Percentiles rank a stretch among this genome's conserved stretches.
phyloP scores from a whole-genome alignment of 371 early-diverging fungal species.

The Mucor racemosus region DNA sequence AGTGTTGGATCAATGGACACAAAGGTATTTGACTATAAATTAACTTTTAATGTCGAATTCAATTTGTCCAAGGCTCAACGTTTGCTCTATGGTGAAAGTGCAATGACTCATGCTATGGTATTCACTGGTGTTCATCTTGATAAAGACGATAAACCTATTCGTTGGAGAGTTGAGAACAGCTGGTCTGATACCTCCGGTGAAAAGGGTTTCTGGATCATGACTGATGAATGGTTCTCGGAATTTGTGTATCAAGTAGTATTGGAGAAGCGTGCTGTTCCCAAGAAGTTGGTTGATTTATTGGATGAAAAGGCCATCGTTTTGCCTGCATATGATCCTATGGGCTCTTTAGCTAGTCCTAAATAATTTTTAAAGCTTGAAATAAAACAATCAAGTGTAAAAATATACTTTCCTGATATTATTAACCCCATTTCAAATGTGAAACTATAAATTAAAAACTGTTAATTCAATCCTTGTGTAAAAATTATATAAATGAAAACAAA shows the following conservation, averaged over 20 bases:
- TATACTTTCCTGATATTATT: too few relatives aligned
- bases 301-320: slow-evolving; percentile 68
- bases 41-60: slow-evolving; percentile 71
- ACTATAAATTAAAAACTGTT: too few relatives aligned
- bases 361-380: not conserved
- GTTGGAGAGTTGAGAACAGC: slow-evolving; percentile 85
- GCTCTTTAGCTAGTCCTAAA: slow-evolving; percentile 54
- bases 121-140: slow-evolving; percentile 84
- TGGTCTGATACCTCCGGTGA: slow-evolving; percentile 71
- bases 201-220: slow-evolving; percentile 81
- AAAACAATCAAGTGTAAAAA: too few relatives aligned
- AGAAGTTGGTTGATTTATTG: slow-evolving; percentile 63
- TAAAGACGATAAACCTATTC: slow-evolving; percentile 59
- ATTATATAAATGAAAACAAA: too few relatives aligned
- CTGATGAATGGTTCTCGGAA: slow-evolving; percentile 81
- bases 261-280: slow-evolving; percentile 66
- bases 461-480: too few relatives aligned
- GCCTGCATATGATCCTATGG: slow-evolving; percentile 81
- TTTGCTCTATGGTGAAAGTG: slow-evolving; percentile 72
- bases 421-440: too few relatives aligned
- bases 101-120: slow-evolving; percentile 88
- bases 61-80: slow-evolving; percentile 74
- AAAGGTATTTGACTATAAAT: slow-evolving; percentile 67
- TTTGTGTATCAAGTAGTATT: slow-evolving; percentile 84
- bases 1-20: slow-evolving; percentile 71